Base-by-base conservation (phyloP, 225 moss, liverwort and hornwort species). In the Sphagnum contortum region DNA sequence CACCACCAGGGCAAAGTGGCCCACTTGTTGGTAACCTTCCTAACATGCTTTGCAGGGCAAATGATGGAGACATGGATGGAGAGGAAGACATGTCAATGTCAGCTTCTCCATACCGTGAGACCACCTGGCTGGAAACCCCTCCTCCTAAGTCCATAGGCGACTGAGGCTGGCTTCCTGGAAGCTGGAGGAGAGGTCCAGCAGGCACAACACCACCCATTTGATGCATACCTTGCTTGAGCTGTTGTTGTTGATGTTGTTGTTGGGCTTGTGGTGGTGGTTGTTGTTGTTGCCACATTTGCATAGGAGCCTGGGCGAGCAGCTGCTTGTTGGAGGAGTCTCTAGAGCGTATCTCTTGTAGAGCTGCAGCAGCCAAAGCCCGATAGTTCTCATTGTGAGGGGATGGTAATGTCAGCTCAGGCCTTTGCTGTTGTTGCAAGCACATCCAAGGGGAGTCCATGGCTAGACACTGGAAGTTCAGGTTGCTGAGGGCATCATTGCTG, bases 341-440 rank as follows among this genome's bases (percentile, higher is more conserved):
- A 73, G 61, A 48, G 12, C 91, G 83, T 61, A 91, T 64, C 69
- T 94, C 94, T 75, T 89, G 91, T 55, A 94, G 78, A 45, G 94
- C 94, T 70, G 91, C 89, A 52, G 94, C 94, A 67, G 94, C 91
- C 76, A 91, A 81, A 49, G 86, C 86, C 60, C 86, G 79, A 70
- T 91, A 94, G 51, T 74, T 80, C 12, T 91, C 89, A 67, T 72
- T 75, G 52, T 87, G 85, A 50, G 76, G 76, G 53, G 77, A 76
- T 61, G 87, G 69, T 66, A 71, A 59, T 45, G 70, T 83, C 47
- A 81, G 68, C 61, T 83, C 65, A 13, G 76, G 74, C 60, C 79
- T 81, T 70, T 80, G 67, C 51, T 82, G 89, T 61, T 85, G 68
- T 29, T 29, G 29, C 29, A 29, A 29, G 29, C 87, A 81, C 75